Evolutionary conservation across 805 yeast species (phyloP), one percentile per base, ranked within the genome.

Genomic region (Lachancea nothofagi): DNA sequence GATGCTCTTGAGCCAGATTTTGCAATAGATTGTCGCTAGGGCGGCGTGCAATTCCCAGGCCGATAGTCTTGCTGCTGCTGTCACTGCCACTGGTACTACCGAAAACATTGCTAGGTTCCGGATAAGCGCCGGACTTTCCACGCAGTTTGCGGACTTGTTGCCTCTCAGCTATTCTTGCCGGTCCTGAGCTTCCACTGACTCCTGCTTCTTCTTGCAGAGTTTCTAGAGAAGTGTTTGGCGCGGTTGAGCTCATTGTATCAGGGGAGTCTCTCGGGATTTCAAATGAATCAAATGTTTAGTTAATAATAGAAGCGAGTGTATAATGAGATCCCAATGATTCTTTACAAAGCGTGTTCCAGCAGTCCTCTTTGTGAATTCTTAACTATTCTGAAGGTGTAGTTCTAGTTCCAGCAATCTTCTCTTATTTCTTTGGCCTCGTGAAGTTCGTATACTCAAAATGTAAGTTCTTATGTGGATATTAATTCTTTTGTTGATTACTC

Each of bases 1-100:
- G 39, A 17, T 33, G 38, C 27, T 32, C 46, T 15, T 38, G 43
- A 24, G 45, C 41, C 39, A 43, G 41, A 36, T 51, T 54, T 36
- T 48, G 34, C 29, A 57, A 35, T 22, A 59, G 33, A 43, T 59
- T 60, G 29, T 60, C 62, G 36, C 62, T 57, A 5, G 65, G 65
- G 33, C 64, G 49, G 24, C 65, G 49, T 6, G 53, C 57, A 23
- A 53, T 44, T 6, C 58, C 61, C 18, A 57, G 38, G 6, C 57
- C 61, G 4, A 52, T 41, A 24, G 53, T 52, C 29, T 51, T 53
- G 38, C 49, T 46, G 42, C 31, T 43, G 6, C 32, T 29, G 29
- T 31, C 30, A n/a, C 36, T 20, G n/a, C 26, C 17, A 14, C 13
- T 31, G 17, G 21, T 12, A 31, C 34, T 31, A n/a, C 12, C 34